These are phyloP conservation scores for Saccharomyces paradoxus DNA, from an alignment of 805 yeast genomes.

Conservation along the genomic window DNA sequence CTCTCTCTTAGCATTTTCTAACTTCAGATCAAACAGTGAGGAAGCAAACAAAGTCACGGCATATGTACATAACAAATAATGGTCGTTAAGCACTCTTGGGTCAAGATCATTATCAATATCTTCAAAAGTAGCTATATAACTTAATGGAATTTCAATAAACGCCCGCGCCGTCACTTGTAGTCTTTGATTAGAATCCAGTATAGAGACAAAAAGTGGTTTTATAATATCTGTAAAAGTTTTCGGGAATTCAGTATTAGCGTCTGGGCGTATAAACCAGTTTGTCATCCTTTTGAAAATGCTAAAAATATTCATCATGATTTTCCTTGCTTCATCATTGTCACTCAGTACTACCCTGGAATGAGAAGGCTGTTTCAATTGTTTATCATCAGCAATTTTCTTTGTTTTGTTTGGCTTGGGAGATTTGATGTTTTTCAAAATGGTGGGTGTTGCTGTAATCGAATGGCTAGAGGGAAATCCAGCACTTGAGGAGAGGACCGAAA, in stretches of 20 bases:
- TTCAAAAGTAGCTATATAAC: conserved; percentile 14
- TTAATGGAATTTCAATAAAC: conserved; percentile 25
- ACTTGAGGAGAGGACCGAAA: background rate
- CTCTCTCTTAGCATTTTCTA: conserved; percentile 27
- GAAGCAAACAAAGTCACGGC: conserved; percentile 31
- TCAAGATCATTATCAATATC: conserved; percentile 20
- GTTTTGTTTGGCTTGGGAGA: background rate
- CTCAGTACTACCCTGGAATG: background rate
- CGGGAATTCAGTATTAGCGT: conserved; percentile 4
- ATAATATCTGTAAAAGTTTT: conserved; percentile 10
- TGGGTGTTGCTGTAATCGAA: background rate
- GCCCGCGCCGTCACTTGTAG: conserved; percentile 30
- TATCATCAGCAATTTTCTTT: conserved; percentile 1
- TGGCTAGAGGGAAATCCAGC: background rate
- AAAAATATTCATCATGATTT: conserved; percentile 15
- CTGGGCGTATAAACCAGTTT: conserved; percentile 10
- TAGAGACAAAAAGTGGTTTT: conserved; percentile 32
- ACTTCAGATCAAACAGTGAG: conserved; percentile 21
- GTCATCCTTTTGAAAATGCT: conserved; percentile 17
- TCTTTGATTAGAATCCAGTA: conserved; percentile 30
- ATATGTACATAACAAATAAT: conserved; percentile 22
- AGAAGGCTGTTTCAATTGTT: background rate
- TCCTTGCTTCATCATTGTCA: conserved; percentile 15
- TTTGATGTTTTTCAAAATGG: background rate
- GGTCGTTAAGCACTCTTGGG: conserved; percentile 4